Percentiles rank a stretch among this genome's conserved stretches.
These are phyloP conservation scores for Psilocybe azurescens DNA, from an alignment of 768 basidiomycete species.

Conservation along the genomic window DNA sequence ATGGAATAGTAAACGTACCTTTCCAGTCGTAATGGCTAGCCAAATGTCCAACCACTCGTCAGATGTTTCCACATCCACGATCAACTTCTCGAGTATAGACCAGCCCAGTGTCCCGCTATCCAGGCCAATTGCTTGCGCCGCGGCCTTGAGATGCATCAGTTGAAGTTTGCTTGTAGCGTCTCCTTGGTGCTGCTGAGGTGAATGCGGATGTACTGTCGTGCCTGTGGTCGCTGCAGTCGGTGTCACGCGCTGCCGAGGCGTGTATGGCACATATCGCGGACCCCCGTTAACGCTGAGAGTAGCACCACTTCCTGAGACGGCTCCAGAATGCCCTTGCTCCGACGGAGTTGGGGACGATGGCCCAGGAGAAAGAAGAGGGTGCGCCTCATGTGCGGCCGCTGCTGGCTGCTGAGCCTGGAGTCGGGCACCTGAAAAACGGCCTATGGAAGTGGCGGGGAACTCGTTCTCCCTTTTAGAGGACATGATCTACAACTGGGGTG, in stretches of 20 bases:
- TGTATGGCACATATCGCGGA: constrained; percentile 77
- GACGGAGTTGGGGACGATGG: constrained; percentile 33
- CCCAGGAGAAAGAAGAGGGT: constrained; percentile 64
- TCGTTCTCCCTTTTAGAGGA: constrained; percentile 34
- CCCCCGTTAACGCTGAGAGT: constrained; percentile 24
- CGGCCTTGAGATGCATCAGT: constrained; percentile 74
- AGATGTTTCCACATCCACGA: constrained; percentile 49
- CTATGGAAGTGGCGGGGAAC: constrained; percentile 62
- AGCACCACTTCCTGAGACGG: constrained; percentile 11
- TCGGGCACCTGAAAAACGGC: constrained; percentile 49
- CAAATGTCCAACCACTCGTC: constrained; percentile 78
- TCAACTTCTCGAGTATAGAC: constrained; percentile 78
- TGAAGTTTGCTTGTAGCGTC: constrained; percentile 74
- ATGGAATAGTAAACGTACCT: constrained; percentile 46
- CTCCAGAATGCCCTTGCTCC: constrained; percentile 26
- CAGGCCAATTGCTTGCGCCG: constrained; percentile 70
- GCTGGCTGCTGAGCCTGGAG: constrained; percentile 38
- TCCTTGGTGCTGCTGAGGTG: constrained; percentile 53
- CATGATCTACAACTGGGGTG: constrained; percentile 29
- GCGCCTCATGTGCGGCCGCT: constrained; percentile 60
- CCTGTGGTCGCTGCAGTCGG: constrained; percentile 52
- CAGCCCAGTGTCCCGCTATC: constrained; percentile 71
- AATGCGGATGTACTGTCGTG: constrained; percentile 51
- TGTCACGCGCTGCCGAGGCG: constrained; percentile 66
- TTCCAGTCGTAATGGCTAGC: constrained; percentile 64